Conservation (phyloP, 1,284 basidiomycete genomes). For the Violaceomyces palustris region DNA sequence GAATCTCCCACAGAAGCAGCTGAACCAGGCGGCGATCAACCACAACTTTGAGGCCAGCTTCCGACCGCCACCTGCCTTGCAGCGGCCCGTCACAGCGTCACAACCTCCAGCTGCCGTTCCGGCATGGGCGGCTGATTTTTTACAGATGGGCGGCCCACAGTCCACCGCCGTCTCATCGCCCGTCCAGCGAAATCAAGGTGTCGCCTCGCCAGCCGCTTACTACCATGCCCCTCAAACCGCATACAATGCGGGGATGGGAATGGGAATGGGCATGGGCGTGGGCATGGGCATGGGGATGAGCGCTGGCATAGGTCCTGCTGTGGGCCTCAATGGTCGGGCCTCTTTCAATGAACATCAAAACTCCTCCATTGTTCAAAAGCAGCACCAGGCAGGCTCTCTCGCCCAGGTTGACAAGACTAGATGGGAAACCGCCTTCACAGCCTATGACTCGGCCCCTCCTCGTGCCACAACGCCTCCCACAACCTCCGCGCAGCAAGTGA, state of each 20-base stretch:
- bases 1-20: too few species aligned
- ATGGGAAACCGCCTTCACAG: slow-evolving; percentile 48
- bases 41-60: slow-evolving; percentile 29
- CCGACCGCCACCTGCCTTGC: slow-evolving; percentile 10
- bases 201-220: too few species aligned
- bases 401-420: slow-evolving; percentile 18
- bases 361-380: slow-evolving; percentile 4
- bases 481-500: slow-evolving; percentile 5
- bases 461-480: slow-evolving; percentile 3
- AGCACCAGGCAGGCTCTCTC: slow-evolving; percentile 1
- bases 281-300: slow-evolving; percentile 16
- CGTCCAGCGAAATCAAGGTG: too few species aligned
- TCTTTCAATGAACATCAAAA: slow-evolving; percentile 4
- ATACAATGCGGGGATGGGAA: slow-evolving; percentile 1
- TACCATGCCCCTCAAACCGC: slow-evolving; percentile 5
- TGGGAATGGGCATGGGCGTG: slow-evolving; percentile 9
- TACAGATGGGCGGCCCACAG: slow-evolving; percentile 11
- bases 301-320: too few species aligned
- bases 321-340: too few species aligned
- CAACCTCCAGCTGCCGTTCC: slow-evolving; percentile 7
- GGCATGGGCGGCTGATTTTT: slow-evolving; percentile 38
- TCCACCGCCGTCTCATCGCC: slow-evolving; percentile 3
- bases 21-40: too few species aligned
- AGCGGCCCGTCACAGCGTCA: slow-evolving; percentile 1
- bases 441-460: slow-evolving; percentile 24